Evolutionary conservation across 2,329 filamentous ascomycete genomes (phyloP), one percentile per base, ranked within the genome.

Genomic region (Samsoniella hepiali): DNA sequence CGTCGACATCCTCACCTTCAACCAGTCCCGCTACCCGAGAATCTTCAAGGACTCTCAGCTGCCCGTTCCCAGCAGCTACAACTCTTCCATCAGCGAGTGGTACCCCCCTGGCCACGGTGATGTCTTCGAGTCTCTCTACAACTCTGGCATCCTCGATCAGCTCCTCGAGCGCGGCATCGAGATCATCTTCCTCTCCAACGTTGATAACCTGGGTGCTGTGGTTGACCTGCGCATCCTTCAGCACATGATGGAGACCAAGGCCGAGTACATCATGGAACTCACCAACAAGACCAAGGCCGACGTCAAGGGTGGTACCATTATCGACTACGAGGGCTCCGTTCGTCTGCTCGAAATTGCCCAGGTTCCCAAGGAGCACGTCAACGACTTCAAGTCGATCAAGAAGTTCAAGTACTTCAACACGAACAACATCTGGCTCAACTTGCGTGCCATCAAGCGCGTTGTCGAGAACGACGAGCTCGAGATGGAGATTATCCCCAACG

Each of bases 371-470:
- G 92, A 99, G 84, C 95, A 99, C 81, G 91, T 95, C 78, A 98
- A 99, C 82, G 95, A 99, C 83, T 99, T 99, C 91, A 99, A 99
- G 89, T 97, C 93, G 56, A 99, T 99, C 86, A 99, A 99, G 90
- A 99, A 99, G 87, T 99, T 99, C 90, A 97, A 96, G 87, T 99
- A 99, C 88, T 99, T 99, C 90, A 99, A 99, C 88, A 99, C 95
- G 80, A 99, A 99, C 91, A 99, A 99, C 87, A 97, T 99, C 81
- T 99, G 95, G 95, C 91, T 99, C 85, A 97, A 97, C 83, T 86
- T 97, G 72, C 89, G 91, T 76, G 95, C 95, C 70, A 91, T 99
- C 81, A 98, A 98, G 90, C 93, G 95, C 66, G 93, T 99, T 62
- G 95, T 99, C 8, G 95, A 98, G 87, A 93, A 96, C 79, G 92